Evolutionary conservation across 768 basidiomycete species (phyloP).

Genomic region (Hericium erinaceus): DNA sequence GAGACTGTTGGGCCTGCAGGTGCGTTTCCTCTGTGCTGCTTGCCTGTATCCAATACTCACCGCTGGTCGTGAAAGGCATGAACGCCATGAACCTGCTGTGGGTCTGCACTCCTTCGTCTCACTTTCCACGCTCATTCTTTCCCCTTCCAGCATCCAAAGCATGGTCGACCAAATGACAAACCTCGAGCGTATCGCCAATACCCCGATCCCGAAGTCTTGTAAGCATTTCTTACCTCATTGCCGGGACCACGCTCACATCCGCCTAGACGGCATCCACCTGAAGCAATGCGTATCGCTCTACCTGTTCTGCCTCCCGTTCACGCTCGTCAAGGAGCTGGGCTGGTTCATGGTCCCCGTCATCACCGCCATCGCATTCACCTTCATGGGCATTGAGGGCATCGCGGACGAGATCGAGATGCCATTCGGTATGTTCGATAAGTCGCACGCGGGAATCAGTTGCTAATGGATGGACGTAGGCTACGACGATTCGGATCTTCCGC

Average conservation of each 20-base stretch:
- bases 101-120: conserved; percentile 12
- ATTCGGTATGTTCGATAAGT: conserved; percentile 48
- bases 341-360: conserved; percentile 83
- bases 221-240: conserved; percentile 16
- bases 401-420: conserved; percentile 95
- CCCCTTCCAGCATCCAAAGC: conserved; percentile 46
- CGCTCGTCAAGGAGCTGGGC: conserved; percentile 71
- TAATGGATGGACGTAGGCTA: not conserved
- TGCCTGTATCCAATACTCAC: not conserved
- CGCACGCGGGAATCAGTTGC: not conserved
- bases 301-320: conserved; percentile 84
- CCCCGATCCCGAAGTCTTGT: conserved; percentile 75
- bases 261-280: conserved; percentile 76
- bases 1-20: conserved; percentile 89
- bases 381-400: conserved; percentile 94
- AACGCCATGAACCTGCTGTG: conserved; percentile 71
- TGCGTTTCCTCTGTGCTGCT: conserved; percentile 18
- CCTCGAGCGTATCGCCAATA: conserved; percentile 90
- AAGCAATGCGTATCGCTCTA: conserved; percentile 95
- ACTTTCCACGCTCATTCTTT: not conserved
- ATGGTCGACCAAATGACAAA: conserved; percentile 80
- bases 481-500: conserved; percentile 62
- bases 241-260: not conserved
- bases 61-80: conserved; percentile 35
- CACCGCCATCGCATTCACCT: conserved; percentile 80